Percentiles rank a stretch among this genome's conserved stretches.
These are phyloP conservation scores for Zasmidium citrigriseum DNA, from an alignment of 2,329 filamentous ascomycete genomes.

Conservation along the genomic window DNA sequence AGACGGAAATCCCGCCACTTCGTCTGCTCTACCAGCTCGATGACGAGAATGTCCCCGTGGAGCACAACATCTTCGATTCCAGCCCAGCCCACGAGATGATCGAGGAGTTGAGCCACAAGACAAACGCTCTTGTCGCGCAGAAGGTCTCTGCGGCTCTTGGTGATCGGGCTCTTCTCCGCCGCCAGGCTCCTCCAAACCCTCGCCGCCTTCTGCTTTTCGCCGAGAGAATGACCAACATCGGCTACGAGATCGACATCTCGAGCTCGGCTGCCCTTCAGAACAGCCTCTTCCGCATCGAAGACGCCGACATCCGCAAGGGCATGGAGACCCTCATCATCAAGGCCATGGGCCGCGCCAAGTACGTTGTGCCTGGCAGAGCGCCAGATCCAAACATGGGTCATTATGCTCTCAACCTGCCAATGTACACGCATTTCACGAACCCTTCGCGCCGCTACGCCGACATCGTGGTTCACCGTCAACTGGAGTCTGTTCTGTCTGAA, in stretches of 20 bases:
- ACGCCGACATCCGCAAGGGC: constrained; percentile 86
- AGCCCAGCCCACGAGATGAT: constrained; percentile 87
- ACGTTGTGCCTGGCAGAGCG: constrained; percentile 82
- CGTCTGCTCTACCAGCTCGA: constrained; percentile 91
- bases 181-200: constrained; percentile 81
- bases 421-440: constrained; percentile 97
- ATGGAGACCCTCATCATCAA: constrained; percentile 97
- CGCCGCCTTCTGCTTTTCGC: constrained; percentile 87
- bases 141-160: constrained; percentile 77
- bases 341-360: constrained; percentile 94
- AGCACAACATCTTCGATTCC: constrained; percentile 93
- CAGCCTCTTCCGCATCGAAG: constrained; percentile 90
- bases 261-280: constrained; percentile 92
- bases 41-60: constrained; percentile 95
- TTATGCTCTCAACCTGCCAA: constrained; percentile 86
- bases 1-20: constrained; percentile 78
- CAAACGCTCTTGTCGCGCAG: constrained; percentile 85
- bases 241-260: constrained; percentile 83
- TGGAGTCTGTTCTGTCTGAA: constrained; percentile 82
- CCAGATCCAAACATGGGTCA: constrained; percentile 77
- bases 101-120: constrained; percentile 92
- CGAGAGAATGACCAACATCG: constrained; percentile 88
- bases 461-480: constrained; percentile 90
- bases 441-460: constrained; percentile 94
- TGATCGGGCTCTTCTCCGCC: constrained; percentile 88